These are phyloP conservation scores for Phytophthora multivora DNA, from an alignment of 352 stramenopile species.

Conservation along the genomic window DNA sequence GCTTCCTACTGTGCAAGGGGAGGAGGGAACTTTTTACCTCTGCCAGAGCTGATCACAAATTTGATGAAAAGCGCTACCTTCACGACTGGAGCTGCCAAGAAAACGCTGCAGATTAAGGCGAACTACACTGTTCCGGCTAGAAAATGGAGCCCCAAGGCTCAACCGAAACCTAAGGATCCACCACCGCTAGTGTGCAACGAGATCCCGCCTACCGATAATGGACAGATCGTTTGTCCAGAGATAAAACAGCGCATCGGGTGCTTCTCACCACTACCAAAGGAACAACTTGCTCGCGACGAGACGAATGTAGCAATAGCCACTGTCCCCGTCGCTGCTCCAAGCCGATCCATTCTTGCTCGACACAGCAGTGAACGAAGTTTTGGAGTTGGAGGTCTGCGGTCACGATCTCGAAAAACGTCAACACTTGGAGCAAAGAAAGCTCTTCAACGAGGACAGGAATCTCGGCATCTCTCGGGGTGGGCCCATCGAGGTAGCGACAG, in stretches of 20 bases:
- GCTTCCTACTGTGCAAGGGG: constrained; percentile 55
- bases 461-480: constrained; percentile 19
- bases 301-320: constrained; percentile 21
- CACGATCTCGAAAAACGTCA: constrained; percentile 19
- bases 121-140: constrained; percentile 62
- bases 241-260: constrained; percentile 56
- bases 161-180: constrained; percentile 53
- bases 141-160: constrained; percentile 61
- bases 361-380: constrained; percentile 20
- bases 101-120: constrained; percentile 67
- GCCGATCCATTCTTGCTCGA: constrained; percentile 16
- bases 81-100: constrained; percentile 53
- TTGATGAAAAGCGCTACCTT: constrained; percentile 59
- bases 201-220: constrained; percentile 64
- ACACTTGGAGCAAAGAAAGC: constrained; percentile 17
- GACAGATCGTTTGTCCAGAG: constrained; percentile 46
- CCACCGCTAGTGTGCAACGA: constrained; percentile 60
- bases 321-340: neutral
- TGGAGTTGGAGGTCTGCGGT: constrained; percentile 10
- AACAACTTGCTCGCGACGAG: constrained; percentile 55
- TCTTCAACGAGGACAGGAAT: constrained; percentile 24
- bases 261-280: constrained; percentile 51
- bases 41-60: constrained; percentile 57
- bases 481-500: neutral
- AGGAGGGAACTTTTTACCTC: constrained; percentile 31